Evolutionary conservation across 805 yeast genomes (phyloP).

Genomic region (Spathaspora gorwiae): DNA sequence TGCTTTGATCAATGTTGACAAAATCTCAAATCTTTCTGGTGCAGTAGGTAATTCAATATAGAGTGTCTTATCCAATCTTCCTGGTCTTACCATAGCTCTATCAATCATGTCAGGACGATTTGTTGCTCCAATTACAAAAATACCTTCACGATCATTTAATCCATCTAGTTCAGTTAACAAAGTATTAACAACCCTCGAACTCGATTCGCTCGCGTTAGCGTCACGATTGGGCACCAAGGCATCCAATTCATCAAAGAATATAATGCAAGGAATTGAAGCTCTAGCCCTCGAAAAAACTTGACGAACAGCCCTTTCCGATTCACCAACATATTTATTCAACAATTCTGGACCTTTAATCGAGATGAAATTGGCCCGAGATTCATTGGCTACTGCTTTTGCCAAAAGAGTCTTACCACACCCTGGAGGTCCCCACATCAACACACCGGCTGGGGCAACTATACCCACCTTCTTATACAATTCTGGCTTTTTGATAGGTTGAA

Average conservation of each 20-base stretch:
- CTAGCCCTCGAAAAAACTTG: slow-evolving; percentile 92
- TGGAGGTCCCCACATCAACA: slow-evolving; percentile 98
- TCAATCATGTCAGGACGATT: slow-evolving; percentile 98
- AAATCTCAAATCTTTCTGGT: slow-evolving; percentile 74
- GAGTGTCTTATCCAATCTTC: slow-evolving; percentile 87
- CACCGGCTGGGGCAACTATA: slow-evolving; percentile 95
- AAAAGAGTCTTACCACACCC: slow-evolving; percentile 97
- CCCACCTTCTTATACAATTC: slow-evolving; percentile 88
- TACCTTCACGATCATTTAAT: slow-evolving; percentile 84
- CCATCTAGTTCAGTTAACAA: slow-evolving; percentile 93
- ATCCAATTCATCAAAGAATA: slow-evolving; percentile 93
- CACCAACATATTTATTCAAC: slow-evolving; percentile 93
- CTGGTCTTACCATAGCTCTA: slow-evolving; percentile 97
- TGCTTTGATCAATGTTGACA: slow-evolving; percentile 66
- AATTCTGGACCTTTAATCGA: slow-evolving; percentile 95
- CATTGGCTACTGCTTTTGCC: slow-evolving; percentile 98
- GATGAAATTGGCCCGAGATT: slow-evolving; percentile 92
- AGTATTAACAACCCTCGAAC: slow-evolving; percentile 92
- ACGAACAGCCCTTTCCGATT: slow-evolving; percentile 87
- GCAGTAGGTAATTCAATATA: slow-evolving; percentile 85
- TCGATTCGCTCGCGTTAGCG: slow-evolving; percentile 78
- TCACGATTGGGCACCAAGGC: slow-evolving; percentile 95
- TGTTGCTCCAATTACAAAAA: slow-evolving; percentile 94
- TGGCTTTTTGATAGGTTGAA: slow-evolving; percentile 91
- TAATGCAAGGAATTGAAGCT: slow-evolving; percentile 89